Base-by-base conservation (phyloP, 768 basidiomycete genomes). In the Tricholomella constricta region DNA sequence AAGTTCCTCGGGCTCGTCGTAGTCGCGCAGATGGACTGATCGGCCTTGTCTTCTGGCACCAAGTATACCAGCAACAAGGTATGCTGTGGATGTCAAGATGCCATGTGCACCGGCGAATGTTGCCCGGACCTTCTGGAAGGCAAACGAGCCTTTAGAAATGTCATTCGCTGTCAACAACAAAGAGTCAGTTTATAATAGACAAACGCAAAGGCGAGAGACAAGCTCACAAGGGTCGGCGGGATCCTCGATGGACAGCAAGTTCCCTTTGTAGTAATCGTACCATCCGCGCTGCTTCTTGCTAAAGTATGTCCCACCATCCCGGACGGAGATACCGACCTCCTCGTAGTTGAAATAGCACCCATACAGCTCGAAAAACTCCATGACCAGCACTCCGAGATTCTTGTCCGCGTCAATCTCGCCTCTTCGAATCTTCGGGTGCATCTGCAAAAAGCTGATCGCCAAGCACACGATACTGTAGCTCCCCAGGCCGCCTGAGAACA, bases 291-390 rank as follows among this genome's bases (percentile, higher is more conserved):
- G 76, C 48, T 77, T 72, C 70, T 98, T 98, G 69, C 75, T 82
- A 64, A 86, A 98, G 72, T 98, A 98, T 27, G 82, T 85, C 15
- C 97, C 97, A 3, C 94, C 92, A 31, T 91, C 81, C 35, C 88
- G 80, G 19, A 98, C 68, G 11, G 92, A 94, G 57, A 99, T 91
- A 8, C 96, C 96, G 15, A 88, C 84, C 63, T 91, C 85, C 48
- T 88, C 83, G 60, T 93, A 97, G 68, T 95, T 94, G 80, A 98
- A 98, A 67, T 85, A 85, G 44, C 79, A 76, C 14, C 95, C 96
- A 67, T 98, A 98, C 11, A 96, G 77, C 75, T 98, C 95, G 64
- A 98, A 97, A 67, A 98, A 98, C 70, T 99, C 97, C 78, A 98
- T 83, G 40, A 97, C 80, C 49, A 99, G 73, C n/a, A 95, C 90